A percentile compares a stretch with the other conserved stretches of the same genome.
These are phyloP conservation scores for Backusella tarrabulga DNA, from an alignment of 192 early-diverging fungal genomes.

Conservation along the genomic window DNA sequence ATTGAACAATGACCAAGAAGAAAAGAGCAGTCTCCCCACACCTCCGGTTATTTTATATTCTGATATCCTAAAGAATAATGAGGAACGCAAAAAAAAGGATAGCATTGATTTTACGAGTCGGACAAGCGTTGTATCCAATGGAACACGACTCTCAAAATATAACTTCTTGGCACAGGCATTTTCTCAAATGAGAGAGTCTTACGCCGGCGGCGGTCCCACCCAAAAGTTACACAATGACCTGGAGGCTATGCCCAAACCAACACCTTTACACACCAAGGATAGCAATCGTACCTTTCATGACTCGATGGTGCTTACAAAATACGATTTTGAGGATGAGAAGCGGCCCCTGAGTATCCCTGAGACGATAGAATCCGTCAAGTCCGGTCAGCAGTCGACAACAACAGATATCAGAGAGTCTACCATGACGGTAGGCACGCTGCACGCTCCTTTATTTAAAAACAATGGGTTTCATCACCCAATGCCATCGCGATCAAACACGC, in stretches of 20 bases:
- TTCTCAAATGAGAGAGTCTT: constrained; percentile 36
- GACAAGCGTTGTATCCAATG: constrained; percentile 1
- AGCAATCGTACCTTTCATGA: not conserved
- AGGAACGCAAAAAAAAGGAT: not conserved
- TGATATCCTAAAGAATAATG: not conserved
- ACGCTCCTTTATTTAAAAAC: not conserved
- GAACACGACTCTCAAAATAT: constrained; percentile 39
- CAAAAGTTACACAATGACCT: not conserved
- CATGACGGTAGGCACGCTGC: not conserved
- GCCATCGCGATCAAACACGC: not conserved
- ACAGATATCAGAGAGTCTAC: not conserved
- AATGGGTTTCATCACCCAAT: not conserved
- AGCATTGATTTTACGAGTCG: not conserved
- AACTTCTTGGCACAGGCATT: constrained; percentile 40
- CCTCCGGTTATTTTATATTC: not conserved
- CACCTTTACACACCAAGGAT: not conserved
- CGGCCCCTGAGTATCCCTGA: not conserved
- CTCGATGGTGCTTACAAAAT: not conserved
- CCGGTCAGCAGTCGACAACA: not conserved
- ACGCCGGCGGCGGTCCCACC: not conserved
- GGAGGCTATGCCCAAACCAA: not conserved
- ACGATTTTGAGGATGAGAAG: not conserved
- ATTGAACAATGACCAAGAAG: not conserved
- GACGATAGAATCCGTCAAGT: not conserved
- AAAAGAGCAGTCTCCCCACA: not conserved